These are phyloP conservation scores for Penicillium polonicum DNA, from an alignment of 2,329 filamentous ascomycete genomes.

Conservation along the genomic window DNA sequence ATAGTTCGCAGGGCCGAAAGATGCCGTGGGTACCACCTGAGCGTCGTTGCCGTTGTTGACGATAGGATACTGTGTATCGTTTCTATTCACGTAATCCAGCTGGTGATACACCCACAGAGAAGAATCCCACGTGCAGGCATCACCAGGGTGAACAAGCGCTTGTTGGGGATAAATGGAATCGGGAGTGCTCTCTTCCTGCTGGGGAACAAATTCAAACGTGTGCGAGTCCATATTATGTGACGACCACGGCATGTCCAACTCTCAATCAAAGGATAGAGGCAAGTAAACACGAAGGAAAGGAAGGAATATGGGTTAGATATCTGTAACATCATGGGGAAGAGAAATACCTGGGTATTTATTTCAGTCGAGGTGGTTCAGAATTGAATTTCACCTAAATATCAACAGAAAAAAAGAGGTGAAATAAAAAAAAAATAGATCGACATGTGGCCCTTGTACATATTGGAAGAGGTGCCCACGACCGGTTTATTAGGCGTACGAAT, in stretches of 20 bases:
- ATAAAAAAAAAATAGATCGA: neutral
- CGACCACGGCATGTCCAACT: neutral
- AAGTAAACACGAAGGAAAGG: neutral
- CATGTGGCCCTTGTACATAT: neutral
- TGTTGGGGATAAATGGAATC: neutral
- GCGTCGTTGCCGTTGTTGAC: neutral
- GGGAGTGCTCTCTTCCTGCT: neutral
- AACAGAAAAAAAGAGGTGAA: neutral
- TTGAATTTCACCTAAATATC: neutral
- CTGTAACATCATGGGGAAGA: neutral
- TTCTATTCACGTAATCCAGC: neutral
- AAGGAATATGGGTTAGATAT: neutral
- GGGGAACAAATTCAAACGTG: neutral
- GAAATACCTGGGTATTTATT: neutral
- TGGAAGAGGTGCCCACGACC: neutral
- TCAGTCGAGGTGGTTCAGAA: neutral
- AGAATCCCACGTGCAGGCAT: neutral
- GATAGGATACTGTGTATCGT: neutral
- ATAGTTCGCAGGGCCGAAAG: neutral
- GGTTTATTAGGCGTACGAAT: constrained; percentile 12
- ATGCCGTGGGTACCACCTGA: neutral
- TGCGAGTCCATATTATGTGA: neutral
- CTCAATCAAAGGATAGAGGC: neutral
- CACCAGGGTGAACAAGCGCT: neutral
- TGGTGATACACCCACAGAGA: neutral